These are phyloP conservation scores for Schoenoplectus tabernaemontani DNA, from an alignment of 202 grass and related monocot genomes.

Conservation along the genomic window DNA sequence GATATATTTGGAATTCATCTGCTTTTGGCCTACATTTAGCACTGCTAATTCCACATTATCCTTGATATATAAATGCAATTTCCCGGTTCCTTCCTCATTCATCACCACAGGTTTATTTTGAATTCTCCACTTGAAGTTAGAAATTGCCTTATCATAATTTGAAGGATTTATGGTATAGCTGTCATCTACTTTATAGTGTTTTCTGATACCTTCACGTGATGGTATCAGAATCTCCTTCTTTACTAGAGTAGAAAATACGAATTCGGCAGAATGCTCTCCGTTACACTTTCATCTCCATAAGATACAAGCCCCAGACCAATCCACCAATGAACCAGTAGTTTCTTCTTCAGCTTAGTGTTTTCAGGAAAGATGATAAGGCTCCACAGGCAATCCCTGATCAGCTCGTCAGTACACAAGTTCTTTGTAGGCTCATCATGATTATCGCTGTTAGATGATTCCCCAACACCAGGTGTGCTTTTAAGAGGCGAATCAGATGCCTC, in stretches of 20 bases:
- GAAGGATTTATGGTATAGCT: no score
- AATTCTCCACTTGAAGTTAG: no score
- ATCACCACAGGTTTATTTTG: no score
- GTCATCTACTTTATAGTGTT: not conserved
- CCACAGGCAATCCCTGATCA: conserved; percentile 22
- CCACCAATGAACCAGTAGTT: conserved; percentile 60
- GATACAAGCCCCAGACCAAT: conserved; percentile 43
- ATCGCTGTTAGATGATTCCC: not conserved
- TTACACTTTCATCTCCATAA: not conserved
- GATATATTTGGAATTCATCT: not conserved
- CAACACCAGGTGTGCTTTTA: not conserved
- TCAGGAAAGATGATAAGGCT: conserved; percentile 59
- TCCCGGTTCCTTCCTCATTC: no score
- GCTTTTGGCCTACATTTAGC: not conserved
- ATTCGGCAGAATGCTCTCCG: not conserved
- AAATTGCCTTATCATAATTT: no score
- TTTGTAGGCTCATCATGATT: not conserved
- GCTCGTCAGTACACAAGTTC: not conserved
- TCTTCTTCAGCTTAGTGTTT: conserved; percentile 48
- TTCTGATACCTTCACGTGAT: conserved; percentile 5
- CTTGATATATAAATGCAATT: no score
- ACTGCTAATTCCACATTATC: not conserved
- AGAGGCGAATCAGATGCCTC: not conserved
- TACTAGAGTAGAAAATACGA: conserved; percentile 30
- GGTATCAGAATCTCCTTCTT: conserved; percentile 29